Evolutionary conservation across 129 eudicot genomes (phyloP), one percentile per base, ranked within the genome.

Genomic region (Artemisia annua): DNA sequence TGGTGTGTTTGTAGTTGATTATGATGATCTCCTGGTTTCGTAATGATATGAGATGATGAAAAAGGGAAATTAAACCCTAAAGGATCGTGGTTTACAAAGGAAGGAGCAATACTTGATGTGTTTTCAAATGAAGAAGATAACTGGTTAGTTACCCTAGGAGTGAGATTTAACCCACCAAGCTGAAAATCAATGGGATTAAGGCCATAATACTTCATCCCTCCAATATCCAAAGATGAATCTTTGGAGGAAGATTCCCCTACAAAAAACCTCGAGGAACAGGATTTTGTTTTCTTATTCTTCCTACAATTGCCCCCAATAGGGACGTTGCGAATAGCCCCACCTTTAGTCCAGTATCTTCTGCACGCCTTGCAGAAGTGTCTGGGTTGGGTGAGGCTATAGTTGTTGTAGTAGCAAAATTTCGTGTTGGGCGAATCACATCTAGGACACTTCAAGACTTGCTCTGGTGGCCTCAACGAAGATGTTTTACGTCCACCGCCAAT

Each of bases 391-490:
- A 92, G 91, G 86, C 96, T 92, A 81, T 92, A 92, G 72, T 92
- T 92, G 83, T 92, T 92, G 89, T 87, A 92, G 84, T 92, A 92
- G 75, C 97, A 92, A 76, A 92, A 92, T 73, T 92, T 92, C 32
- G 97, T 92, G 85, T 92, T 92, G 7, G 91, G 76, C 11, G 97
- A 92, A 74, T 89, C 96, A 46, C 97, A 92, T 67, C 96, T 82
- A 1, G 96, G 97, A 79, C 97, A 92, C 75, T 87, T 87, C 1
- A 79, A 76, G 50, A 78, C 72, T 39, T 81, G 63, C 51, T 72
- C 82, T 1, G 79, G 87, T 11, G 88, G 84, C 67, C 43, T 79
- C 54, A 69, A 35, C 28, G 79, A 64, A 14, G 88, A 64, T 19
- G 82, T 54, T 55, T 57, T 81, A 53, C 63, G 51, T 35, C 76